Evolutionary conservation across 2,329 filamentous ascomycete species (phyloP), one percentile per base, ranked within the genome.

Genomic region (Paecilomyces formosus): DNA sequence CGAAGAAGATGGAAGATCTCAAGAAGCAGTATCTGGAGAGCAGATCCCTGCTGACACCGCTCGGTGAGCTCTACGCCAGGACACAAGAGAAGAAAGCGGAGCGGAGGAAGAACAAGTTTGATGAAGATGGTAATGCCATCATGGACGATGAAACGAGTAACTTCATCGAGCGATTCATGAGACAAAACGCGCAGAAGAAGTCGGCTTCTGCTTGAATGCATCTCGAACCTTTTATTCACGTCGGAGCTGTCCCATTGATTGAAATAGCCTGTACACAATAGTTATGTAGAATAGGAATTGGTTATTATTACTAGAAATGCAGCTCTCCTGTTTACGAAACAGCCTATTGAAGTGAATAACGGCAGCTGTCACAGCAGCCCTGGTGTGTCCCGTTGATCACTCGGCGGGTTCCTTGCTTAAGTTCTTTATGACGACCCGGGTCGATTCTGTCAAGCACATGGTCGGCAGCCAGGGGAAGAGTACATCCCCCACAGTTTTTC

Each of bases 1-100:
- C 79, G 74, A 88, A 87, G 79, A 79, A 85, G 72, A 76, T 79
- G 60, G 82, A 87, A 71, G 86, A 84, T 60, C 73, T 74, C 54
- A 76, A 75, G 62, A 71, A 74, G 65, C 72, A 77, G 63, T 76
- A 76, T 68, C 71, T 74, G 65, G 71, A 76, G 65, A 75, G 74
- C 65, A 72, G 70, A 61, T 73, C 68, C 60, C 74, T 82, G 70
- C 68, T 78, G 61, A 81, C 79, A 55, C 81, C 81, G 11, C 64
- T 75, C 63, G 75, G 77, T 58, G 76, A 81, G 64, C 65, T 75
- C 59, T 60, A 66, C 54, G 70, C 67, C n/a, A 67, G 70, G 61
- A 68, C 72, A 58, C 64, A 68, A 57, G 70, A 72, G 58, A 71
- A 74, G 64, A 73, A 67, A 60, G 60, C 62, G 54, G 72, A 73